Base-by-base conservation (phyloP, 2,329 filamentous ascomycete species). In the Hirsutella rhossiliensis region DNA sequence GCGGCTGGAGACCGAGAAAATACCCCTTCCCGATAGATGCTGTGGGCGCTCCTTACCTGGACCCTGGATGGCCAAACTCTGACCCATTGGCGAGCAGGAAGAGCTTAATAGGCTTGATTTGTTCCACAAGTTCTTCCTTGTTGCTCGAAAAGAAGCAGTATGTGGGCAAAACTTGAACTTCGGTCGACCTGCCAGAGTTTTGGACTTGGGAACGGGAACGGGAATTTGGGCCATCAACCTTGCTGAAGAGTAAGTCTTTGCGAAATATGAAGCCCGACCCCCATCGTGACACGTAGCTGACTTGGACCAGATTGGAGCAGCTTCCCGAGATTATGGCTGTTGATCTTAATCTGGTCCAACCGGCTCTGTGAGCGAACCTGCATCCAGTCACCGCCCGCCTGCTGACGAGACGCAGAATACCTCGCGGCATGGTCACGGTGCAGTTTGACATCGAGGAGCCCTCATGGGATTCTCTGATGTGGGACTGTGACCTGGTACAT, bases 191-290 rank as follows among this genome's bases (percentile, higher is more conserved):
- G 57, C 56, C 28, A 63, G 66, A 42, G 70, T 83, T 40, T 58
- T 84, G 37, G 80, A 84, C 55, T 58, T 95, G 43, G 90, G 88
- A 37, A 89, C 84, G 50, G 90, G 89, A 18, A 94, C 87, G 1
- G 88, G 87, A 34, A 90, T 94, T 48, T 97, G 90, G 90, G 78
- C 84, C 36, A 85, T 94, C 54, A 84, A 90, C 52, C 83, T 95
- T 65, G 84, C 84, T 49, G 80, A 64, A 50, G 49, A 84, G 75
- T 87, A 68, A 66, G 78, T 61, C 17, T 28, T 23, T 8, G 17
- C n/a, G n/a, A n/a, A n/a, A 7, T 23, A 38, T 32, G 1, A 43
- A 3, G 13, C 13, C n/a, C 13, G 1, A 6, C 18, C 15, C 11
- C 11, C 3, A 2, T 40, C 15, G 11, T 4, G 28, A 12, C 8